Conservation (phyloP, 2,329 filamentous ascomycete genomes). For the Talaromyces sp. region DNA sequence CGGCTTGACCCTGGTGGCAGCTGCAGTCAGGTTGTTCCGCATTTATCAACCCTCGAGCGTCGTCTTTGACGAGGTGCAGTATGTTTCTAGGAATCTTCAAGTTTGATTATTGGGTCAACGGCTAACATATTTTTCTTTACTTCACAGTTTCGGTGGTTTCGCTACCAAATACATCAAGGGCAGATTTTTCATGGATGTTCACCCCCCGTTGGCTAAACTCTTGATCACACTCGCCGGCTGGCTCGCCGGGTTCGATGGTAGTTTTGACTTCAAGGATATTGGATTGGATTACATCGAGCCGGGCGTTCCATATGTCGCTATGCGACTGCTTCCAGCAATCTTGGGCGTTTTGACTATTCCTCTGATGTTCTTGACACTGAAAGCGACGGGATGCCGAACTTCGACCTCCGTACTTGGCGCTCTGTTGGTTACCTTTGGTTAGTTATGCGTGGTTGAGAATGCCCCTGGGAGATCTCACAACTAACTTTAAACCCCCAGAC, state of each 20-base stretch:
- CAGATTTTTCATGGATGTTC: slow-evolving; percentile 99
- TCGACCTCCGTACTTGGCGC: slow-evolving; percentile 79
- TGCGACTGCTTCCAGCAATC: slow-evolving; percentile 88
- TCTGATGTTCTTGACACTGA: slow-evolving; percentile 90
- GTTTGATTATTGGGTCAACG: background rate
- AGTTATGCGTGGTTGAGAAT: slow-evolving; percentile 13
- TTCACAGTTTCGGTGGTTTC: slow-evolving; percentile 84
- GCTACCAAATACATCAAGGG: slow-evolving; percentile 99
- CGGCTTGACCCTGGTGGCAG: slow-evolving; percentile 67
- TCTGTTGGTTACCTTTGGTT: slow-evolving; percentile 84
- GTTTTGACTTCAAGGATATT: slow-evolving; percentile 99
- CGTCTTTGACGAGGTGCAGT: slow-evolving; percentile 99
- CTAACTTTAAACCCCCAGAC: slow-evolving; percentile 50
- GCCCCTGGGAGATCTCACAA: background rate
- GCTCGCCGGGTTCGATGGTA: slow-evolving; percentile 88
- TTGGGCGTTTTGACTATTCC: slow-evolving; percentile 85
- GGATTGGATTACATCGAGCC: slow-evolving; percentile 97
- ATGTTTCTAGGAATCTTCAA: slow-evolving; percentile 40
- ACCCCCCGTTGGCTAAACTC: slow-evolving; percentile 93
- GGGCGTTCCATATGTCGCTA: slow-evolving; percentile 91
- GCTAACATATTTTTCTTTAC: slow-evolving; percentile 1
- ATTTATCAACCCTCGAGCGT: slow-evolving; percentile 96
- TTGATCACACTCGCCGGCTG: slow-evolving; percentile 93
- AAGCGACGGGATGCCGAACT: slow-evolving; percentile 83
- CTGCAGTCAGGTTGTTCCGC: slow-evolving; percentile 80